Evolutionary conservation across 345 rosid species (phyloP).

Genomic region (Psidium guajava): DNA sequence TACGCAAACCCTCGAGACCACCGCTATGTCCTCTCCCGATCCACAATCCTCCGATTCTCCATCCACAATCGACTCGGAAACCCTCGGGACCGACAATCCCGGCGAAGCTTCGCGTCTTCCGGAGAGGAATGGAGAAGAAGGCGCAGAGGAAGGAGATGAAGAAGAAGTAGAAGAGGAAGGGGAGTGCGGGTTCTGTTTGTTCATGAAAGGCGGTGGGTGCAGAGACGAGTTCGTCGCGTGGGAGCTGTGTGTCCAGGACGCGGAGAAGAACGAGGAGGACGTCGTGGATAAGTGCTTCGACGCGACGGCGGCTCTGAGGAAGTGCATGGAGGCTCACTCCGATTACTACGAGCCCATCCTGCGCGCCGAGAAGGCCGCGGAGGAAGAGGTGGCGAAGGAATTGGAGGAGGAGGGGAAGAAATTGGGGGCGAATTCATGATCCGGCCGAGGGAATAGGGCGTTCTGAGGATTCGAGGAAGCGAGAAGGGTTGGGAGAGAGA

Average conservation of each 20-base stretch:
- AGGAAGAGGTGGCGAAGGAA: constrained; percentile 39
- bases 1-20: not conserved
- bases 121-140: not conserved
- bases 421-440: not conserved
- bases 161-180: constrained; percentile 47
- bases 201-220: constrained; percentile 93
- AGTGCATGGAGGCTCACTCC: constrained; percentile 69
- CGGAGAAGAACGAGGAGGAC: constrained; percentile 56
- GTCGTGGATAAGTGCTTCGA: constrained; percentile 71
- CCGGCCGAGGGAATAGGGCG: not conserved
- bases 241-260: constrained; percentile 68
- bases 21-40: not conserved
- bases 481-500: not conserved
- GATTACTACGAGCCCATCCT: constrained; percentile 82
- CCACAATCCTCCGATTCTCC: not conserved
- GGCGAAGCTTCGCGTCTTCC: not conserved
- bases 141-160: constrained; percentile 3
- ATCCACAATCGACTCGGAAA: not conserved
- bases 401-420: constrained; percentile 19
- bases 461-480: not conserved
- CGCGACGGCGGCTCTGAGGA: constrained; percentile 38
- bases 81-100: not conserved
- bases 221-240: constrained; percentile 52
- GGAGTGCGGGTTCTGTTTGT: constrained; percentile 82
- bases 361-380: constrained; percentile 64